Base-by-base conservation (phyloP, 2,329 filamentous ascomycete species). In the Trichothecium roseum region DNA sequence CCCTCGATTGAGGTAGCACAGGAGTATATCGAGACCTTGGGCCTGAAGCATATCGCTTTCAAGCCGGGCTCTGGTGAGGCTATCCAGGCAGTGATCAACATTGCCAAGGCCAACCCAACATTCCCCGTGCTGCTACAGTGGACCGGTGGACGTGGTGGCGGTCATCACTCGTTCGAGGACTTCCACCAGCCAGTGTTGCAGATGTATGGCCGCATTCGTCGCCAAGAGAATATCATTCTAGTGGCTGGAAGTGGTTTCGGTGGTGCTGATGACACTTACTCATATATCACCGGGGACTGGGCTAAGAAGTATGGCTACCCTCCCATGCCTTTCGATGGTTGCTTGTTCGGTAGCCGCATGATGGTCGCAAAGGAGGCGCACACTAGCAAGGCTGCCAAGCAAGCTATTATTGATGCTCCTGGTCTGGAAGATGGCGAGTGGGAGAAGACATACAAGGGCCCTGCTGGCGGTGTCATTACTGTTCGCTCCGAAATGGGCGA, bases 401-500 rank as follows among this genome's bases (percentile, higher is more conserved):
- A 91, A 61, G 86, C 87, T 27, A 95, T 95, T 49, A 80, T 84
- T 28, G 84, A 88, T 41, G 86, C 88, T 4, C 74, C 79, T 40
- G 88, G 88, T 55, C 68, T 94, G 26, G 81, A 83, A 34, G 87
- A 95, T 52, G 60, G 58, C 42, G 72, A 89, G 46, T 95, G 88
- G 88, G 87, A 94, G 62, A 80, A 88, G 63, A 93, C 86, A 5
- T 94, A 94, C 68, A 86, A 89, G 65, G 85, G 84, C 14, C 72
- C 87, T 18, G 83, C 88, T 38, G 91, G 91, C 50, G 91, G 91
- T 56, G 78, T 98, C 43, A 89, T 98, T 50, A 98, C 91, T 18
- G 91, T 98, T 33, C 78, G 87, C 44, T 98, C 91, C 2, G 91
- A 98, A 64, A 98, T 98, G 93, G 93, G 91, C 31, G 91, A 98